These are phyloP conservation scores for Saksenaea vasiformis DNA, from an alignment of 371 early-diverging fungal species.

Conservation along the genomic window DNA sequence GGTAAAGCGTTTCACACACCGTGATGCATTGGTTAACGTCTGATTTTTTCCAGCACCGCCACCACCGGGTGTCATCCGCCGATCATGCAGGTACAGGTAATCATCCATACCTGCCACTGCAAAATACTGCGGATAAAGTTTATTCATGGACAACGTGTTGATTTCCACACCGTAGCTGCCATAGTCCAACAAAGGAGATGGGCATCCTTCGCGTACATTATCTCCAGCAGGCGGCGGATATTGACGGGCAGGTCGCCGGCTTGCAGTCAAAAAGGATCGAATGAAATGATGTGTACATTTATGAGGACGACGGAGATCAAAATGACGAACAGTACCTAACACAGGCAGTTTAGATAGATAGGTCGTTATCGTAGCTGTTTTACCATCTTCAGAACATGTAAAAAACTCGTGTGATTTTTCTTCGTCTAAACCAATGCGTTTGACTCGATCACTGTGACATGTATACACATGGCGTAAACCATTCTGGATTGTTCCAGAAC, in stretches of 20 bases:
- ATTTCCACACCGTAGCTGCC: constrained; percentile 47
- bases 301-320: constrained; percentile 60
- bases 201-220: constrained; percentile 30
- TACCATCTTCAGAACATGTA: constrained; percentile 71
- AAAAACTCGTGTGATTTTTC: constrained; percentile 57
- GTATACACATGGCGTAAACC: constrained; percentile 41
- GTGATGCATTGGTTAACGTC: constrained; percentile 8
- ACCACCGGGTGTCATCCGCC: constrained; percentile 45
- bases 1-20: constrained; percentile 39
- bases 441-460: constrained; percentile 60
- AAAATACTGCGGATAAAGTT: constrained; percentile 54
- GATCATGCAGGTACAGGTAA: constrained; percentile 64
- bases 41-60: constrained; percentile 10
- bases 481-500: neutral
- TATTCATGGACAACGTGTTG: constrained; percentile 56
- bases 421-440: constrained; percentile 50
- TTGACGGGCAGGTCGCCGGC: constrained; percentile 20
- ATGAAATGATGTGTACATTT: constrained; percentile 31
- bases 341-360: too few species aligned
- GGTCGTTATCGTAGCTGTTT: too few species aligned
- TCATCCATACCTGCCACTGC: constrained; percentile 62
- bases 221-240: constrained; percentile 15
- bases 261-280: constrained; percentile 26
- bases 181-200: constrained; percentile 55
- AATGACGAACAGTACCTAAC: constrained; percentile 61